A percentile compares a stretch with the other conserved stretches of the same genome.
Conservation (phyloP, 768 basidiomycete genomes). For the Mycena floridula region DNA sequence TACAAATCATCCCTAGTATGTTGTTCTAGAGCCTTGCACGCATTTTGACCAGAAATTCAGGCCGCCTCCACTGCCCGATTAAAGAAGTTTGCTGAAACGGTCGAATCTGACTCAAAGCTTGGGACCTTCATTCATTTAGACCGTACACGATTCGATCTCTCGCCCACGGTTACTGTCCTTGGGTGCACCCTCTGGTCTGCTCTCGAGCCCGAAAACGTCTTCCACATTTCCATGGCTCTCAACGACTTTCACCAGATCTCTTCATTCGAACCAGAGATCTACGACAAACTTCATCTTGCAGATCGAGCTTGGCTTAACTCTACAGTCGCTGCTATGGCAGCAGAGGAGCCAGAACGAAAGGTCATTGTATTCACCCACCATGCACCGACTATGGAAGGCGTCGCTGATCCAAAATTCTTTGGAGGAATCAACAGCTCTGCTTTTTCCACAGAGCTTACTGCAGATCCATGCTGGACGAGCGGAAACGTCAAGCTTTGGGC, state of each 20-base stretch:
- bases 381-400: slow-evolving; percentile 29
- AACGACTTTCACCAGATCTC: slow-evolving; percentile 28
- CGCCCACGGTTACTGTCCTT: slow-evolving; percentile 26
- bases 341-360: slow-evolving; percentile 20
- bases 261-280: slow-evolving; percentile 16
- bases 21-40: too few relatives aligned
- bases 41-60: background rate
- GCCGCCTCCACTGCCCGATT: background rate
- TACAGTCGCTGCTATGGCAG: slow-evolving; percentile 16
- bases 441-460: slow-evolving; percentile 25
- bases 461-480: slow-evolving; percentile 16
- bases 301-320: slow-evolving; percentile 28
- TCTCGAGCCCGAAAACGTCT: slow-evolving; percentile 20
- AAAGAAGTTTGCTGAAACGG: background rate
- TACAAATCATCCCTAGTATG: too few relatives aligned
- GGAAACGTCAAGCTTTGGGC: slow-evolving; percentile 26
- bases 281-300: slow-evolving; percentile 16
- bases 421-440: slow-evolving; percentile 20
- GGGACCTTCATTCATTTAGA: slow-evolving; percentile 21
- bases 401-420: slow-evolving; percentile 22
- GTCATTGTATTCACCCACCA: slow-evolving; percentile 34
- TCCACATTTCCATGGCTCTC: slow-evolving; percentile 19
- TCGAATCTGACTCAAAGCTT: background rate
- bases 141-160: slow-evolving; percentile 26
- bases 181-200: slow-evolving; percentile 35